Base-by-base conservation (phyloP, 805 yeast species). In the Sugiyamaella americana region DNA sequence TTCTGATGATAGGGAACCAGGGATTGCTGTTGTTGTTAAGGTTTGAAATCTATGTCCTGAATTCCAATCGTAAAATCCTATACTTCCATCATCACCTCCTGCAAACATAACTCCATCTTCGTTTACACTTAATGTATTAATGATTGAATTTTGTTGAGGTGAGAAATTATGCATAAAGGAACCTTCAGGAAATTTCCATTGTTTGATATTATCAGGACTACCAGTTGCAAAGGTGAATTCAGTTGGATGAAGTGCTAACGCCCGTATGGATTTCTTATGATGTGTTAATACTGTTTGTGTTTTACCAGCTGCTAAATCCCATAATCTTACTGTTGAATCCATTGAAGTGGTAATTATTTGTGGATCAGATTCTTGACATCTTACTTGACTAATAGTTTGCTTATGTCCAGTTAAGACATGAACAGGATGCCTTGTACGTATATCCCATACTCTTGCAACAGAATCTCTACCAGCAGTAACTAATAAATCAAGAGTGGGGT, bases 381-480 rank as follows among this genome's bases (percentile, higher is more conserved):
- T 70, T 1, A 93, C 83, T 42, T 81, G 71, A 46, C 82, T 82
- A 3, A 93, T 77, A 13, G 93, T 82, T 36, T 78, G 75, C 51
- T 79, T 75, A 64, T 93, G 98, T 0, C 98, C 98, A 2, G 81
- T 70, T 34, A 93, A 68, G 0, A 84, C 84, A 73, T 82, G 82
- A 0, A 85, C 82, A 13, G 89, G 81, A 2, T 75, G 66, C 40
- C 87, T 71, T 0, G 95, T 78, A 49, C 98, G 73, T 47, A 93
- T 82, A 64, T 93, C 99, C 99, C 99, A 93, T 3, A 88, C 83
- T 45, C 94, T 71, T 0, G 88, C 82, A 0, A 86, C 82, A 3
- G 87, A 74, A 63, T 93, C 99, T 49, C 96, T 69, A 18, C 97
- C 94, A 3, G 88, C 98, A 2, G 95, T 84, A 5, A 84, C 86